Percentiles rank a stretch among this genome's conserved stretches.
phyloP scores from a whole-genome alignment of 2,329 filamentous ascomycete genomes.

The Hypoxylon sp. region DNA sequence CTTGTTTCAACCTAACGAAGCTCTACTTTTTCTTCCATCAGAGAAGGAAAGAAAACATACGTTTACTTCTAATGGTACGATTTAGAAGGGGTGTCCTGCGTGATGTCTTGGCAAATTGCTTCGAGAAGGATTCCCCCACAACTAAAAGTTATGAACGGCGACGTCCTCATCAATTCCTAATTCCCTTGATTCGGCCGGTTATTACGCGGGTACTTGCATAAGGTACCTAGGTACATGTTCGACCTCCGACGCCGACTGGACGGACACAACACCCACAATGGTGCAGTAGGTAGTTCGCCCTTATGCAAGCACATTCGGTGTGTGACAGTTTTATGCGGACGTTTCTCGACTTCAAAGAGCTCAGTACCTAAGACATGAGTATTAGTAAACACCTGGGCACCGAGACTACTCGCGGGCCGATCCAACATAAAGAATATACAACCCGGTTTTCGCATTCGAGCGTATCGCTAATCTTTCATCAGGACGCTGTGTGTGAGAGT shows the following conservation, averaged over 20 bases:
- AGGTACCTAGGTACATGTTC: constrained; percentile 1
- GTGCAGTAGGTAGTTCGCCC: constrained; percentile 38
- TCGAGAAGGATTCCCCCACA: constrained; percentile 36
- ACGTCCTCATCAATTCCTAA: constrained; percentile 20
- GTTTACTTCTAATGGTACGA: constrained; percentile 31
- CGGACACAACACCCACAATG: constrained; percentile 35
- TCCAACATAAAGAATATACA: background rate
- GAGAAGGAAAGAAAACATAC: constrained; percentile 22
- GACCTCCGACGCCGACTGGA: constrained; percentile 30
- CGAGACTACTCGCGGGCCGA: constrained; percentile 8
- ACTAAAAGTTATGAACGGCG: background rate
- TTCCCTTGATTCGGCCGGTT: constrained; percentile 26
- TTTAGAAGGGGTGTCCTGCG: constrained; percentile 5
- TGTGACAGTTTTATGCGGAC: constrained; percentile 1
- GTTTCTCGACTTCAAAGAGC: background rate
- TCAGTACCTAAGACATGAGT: background rate
- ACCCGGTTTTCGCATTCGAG: constrained; percentile 6
- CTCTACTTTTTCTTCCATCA: constrained; percentile 5
- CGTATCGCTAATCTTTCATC: constrained; percentile 18
- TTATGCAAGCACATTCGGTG: constrained; percentile 26
- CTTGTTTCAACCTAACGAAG: constrained; percentile 38
- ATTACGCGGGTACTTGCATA: constrained; percentile 17
- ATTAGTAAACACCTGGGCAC: background rate
- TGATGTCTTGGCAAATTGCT: constrained; percentile 33
- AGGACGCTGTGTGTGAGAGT: background rate